These are phyloP conservation scores for Alternaria ventricosa DNA, from an alignment of 2,329 filamentous ascomycete species.

Conservation along the genomic window DNA sequence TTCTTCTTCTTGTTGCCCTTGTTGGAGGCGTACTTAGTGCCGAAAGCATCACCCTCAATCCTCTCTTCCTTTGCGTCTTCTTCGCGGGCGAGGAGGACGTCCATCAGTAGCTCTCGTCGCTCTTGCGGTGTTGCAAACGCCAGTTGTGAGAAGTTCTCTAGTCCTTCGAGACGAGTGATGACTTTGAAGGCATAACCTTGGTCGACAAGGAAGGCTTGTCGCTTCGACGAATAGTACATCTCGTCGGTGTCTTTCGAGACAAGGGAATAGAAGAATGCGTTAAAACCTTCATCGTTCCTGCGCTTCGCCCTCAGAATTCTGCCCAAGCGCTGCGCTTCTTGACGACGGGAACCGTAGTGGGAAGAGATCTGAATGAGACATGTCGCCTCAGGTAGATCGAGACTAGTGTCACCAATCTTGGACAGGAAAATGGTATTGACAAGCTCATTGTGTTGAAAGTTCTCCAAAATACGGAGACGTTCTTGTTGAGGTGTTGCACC, in stretches of 20 bases:
- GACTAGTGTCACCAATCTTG: constrained; percentile 97
- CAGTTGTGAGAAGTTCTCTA: constrained; percentile 81
- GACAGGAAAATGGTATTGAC: constrained; percentile 95
- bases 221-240: constrained; percentile 97
- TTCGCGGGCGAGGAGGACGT: constrained; percentile 88
- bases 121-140: constrained; percentile 81
- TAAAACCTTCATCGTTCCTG: constrained; percentile 96
- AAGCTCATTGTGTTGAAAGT: constrained; percentile 90
- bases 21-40: constrained; percentile 51
- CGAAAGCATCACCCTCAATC: constrained; percentile 71
- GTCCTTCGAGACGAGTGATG: constrained; percentile 91
- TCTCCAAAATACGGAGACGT: constrained; percentile 84
- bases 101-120: constrained; percentile 83
- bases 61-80: constrained; percentile 72
- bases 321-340: constrained; percentile 92
- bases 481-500: constrained; percentile 86
- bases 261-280: constrained; percentile 97
- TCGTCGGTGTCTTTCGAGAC: constrained; percentile 97
- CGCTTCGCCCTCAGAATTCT: constrained; percentile 94
- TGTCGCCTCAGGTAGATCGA: constrained; percentile 94
- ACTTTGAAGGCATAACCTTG: constrained; percentile 99
- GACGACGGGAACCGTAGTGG: constrained; percentile 94
- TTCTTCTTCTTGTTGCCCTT: constrained; percentile 60
- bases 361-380: constrained; percentile 97
- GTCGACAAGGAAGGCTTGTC: constrained; percentile 95